A percentile compares a stretch with the other conserved stretches of the same genome.
Conservation (phyloP, 192 early-diverging fungal species). For the Umbelopsis sp. region DNA sequence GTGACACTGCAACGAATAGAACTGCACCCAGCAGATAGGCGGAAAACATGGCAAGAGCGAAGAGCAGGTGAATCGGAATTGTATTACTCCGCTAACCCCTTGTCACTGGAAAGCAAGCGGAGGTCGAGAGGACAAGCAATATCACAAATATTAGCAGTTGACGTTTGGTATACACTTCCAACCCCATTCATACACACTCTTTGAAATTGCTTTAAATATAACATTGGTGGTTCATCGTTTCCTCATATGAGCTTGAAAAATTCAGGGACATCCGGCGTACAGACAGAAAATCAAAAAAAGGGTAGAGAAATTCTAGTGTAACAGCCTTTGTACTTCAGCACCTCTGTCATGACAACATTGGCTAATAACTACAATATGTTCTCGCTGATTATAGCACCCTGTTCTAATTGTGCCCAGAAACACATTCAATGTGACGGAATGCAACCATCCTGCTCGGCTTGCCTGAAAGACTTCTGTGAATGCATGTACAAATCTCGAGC, state of each 20-base stretch:
- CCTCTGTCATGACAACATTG: background rate
- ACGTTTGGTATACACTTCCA: no score
- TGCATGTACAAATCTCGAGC: constrained; percentile 14
- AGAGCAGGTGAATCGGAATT: background rate
- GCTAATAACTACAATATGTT: constrained; percentile 1
- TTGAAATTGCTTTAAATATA: no score
- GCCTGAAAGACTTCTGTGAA: background rate
- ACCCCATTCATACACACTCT: no score
- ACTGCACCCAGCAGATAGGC: constrained; percentile 31
- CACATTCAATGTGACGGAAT: background rate
- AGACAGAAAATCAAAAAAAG: background rate
- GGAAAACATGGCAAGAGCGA: background rate
- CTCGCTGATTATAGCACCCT: constrained; percentile 4
- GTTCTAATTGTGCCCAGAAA: background rate
- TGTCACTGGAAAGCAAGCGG: no score
- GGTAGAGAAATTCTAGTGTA: background rate
- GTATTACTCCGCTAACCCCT: no score
- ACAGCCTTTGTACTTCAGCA: background rate
- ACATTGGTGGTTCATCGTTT: no score
- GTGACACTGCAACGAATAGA: constrained; percentile 22
- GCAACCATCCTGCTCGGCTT: background rate
- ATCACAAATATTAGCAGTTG: no score
- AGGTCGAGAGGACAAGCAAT: no score
- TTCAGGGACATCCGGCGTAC: no score
- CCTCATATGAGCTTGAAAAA: no score